phyloP scores from a whole-genome alignment of 257 asterid genomes.

The Solanum pinnatisectum region DNA sequence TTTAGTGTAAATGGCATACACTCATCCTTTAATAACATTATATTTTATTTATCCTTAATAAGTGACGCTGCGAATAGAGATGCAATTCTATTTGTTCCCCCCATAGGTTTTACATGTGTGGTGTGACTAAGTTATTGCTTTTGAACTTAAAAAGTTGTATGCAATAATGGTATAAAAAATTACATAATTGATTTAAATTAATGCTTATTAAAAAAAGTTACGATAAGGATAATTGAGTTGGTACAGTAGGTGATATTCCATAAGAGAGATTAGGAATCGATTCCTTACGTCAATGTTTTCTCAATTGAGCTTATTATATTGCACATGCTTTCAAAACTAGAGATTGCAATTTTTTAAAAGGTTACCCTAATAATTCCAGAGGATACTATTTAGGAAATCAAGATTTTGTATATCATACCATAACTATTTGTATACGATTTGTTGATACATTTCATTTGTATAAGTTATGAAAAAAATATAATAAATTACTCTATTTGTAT shows the following conservation, averaged over 20 bases:
- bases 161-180: not conserved
- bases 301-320: not conserved
- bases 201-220: not conserved
- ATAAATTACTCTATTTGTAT: no score
- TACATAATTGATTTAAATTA: not conserved
- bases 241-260: not conserved
- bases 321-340: no score
- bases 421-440: not conserved
- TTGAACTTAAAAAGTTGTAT: not conserved
- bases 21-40: conserved; percentile 6
- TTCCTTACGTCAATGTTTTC: not conserved
- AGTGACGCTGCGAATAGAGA: not conserved
- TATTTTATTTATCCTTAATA: not conserved
- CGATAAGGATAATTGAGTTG: not conserved
- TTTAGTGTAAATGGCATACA: conserved; percentile 4
- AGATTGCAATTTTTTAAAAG: not conserved
- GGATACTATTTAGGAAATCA: not conserved
- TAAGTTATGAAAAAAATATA: no score
- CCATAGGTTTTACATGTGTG: not conserved
- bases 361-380: not conserved
- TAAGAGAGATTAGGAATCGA: not conserved
- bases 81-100: not conserved
- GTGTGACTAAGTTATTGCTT: not conserved
- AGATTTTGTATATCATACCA: not conserved
- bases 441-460: not conserved